Evolutionary conservation across 208 protist species (phyloP).

Genomic region (Acanthamoeba healyi): DNA sequence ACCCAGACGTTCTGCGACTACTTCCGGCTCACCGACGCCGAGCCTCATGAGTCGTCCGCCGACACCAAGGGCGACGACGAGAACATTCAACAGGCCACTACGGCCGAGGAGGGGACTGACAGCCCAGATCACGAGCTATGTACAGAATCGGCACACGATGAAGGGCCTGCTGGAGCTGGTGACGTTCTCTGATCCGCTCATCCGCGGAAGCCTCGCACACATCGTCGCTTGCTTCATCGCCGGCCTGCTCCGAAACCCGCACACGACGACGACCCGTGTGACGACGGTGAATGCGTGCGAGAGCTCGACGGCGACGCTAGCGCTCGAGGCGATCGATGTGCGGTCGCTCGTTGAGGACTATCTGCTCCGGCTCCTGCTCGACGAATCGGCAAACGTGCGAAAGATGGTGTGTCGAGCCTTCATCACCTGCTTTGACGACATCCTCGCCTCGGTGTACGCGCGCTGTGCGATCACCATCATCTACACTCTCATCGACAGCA

Average conservation of each 20-base stretch:
- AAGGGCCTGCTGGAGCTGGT: slow-evolving; percentile 44
- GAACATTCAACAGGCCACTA: too few relatives aligned
- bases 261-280: not conserved
- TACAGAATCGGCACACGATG: slow-evolving; percentile 2
- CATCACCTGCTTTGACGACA: slow-evolving; percentile 39
- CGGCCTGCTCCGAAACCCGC: slow-evolving; percentile 26
- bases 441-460: not conserved
- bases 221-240: slow-evolving; percentile 51
- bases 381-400: slow-evolving; percentile 61
- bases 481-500: slow-evolving; percentile 54
- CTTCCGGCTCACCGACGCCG: slow-evolving; percentile 17
- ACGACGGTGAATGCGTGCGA: not conserved
- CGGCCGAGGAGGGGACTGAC: not conserved
- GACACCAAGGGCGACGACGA: not conserved
- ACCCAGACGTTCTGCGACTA: slow-evolving; percentile 55
- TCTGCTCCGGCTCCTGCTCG: slow-evolving; percentile 51
- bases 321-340: slow-evolving; percentile 11
- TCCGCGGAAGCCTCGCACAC: slow-evolving; percentile 44
- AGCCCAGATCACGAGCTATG: not conserved
- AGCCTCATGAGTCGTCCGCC: not conserved
- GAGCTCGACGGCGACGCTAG: not conserved
- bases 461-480: not conserved
- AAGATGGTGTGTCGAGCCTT: slow-evolving; percentile 51
- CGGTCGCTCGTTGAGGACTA: slow-evolving; percentile 18
- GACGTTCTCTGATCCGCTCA: slow-evolving; percentile 56